Evolutionary conservation across 2,329 filamentous ascomycete genomes (phyloP).

Genomic region (Penicillium janthinellum): DNA sequence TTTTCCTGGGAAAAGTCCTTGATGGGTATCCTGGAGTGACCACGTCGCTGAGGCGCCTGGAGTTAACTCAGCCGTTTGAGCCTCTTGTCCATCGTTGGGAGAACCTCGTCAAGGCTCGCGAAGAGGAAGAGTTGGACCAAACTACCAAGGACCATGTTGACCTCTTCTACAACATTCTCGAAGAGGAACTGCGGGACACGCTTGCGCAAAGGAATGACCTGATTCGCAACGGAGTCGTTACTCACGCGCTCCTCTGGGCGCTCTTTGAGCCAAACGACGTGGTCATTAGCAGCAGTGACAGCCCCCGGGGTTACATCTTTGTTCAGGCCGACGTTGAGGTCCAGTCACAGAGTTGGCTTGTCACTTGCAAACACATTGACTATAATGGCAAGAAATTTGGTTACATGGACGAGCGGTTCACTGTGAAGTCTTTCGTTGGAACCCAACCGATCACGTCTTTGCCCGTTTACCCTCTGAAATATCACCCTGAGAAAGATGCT

Average conservation of each 20-base stretch:
- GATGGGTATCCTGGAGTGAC: slow-evolving; percentile 63
- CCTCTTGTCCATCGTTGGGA: slow-evolving; percentile 69
- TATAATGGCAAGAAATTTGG: slow-evolving; percentile 27
- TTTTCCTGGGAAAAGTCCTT: slow-evolving; percentile 57
- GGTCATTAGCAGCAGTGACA: slow-evolving; percentile 12
- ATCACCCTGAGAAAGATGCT: slow-evolving; percentile 44
- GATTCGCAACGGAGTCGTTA: slow-evolving; percentile 55
- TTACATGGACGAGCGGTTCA: slow-evolving; percentile 2
- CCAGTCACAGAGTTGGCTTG: slow-evolving; percentile 8
- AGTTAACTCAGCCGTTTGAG: slow-evolving; percentile 63
- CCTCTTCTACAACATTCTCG: slow-evolving; percentile 52
- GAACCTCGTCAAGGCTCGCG: slow-evolving; percentile 46
- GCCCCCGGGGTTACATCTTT: slow-evolving; percentile 16
- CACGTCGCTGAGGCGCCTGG: slow-evolving; percentile 60
- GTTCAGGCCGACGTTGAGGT: neutral
- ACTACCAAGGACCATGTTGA: slow-evolving; percentile 51
- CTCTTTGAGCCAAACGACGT: slow-evolving; percentile 40
- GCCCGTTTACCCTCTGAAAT: slow-evolving; percentile 48
- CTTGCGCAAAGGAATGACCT: slow-evolving; percentile 57
- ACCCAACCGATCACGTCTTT: slow-evolving; percentile 48
- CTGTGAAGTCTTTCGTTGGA: slow-evolving; percentile 27
- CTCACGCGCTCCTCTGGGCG: slow-evolving; percentile 50
- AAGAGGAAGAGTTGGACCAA: slow-evolving; percentile 47
- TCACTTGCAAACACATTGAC: slow-evolving; percentile 19
- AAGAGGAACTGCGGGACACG: slow-evolving; percentile 54